Percentiles rank a stretch among this genome's conserved stretches.
Conservation (phyloP, 371 early-diverging fungal species). For the Cokeromyces recurvatus region DNA sequence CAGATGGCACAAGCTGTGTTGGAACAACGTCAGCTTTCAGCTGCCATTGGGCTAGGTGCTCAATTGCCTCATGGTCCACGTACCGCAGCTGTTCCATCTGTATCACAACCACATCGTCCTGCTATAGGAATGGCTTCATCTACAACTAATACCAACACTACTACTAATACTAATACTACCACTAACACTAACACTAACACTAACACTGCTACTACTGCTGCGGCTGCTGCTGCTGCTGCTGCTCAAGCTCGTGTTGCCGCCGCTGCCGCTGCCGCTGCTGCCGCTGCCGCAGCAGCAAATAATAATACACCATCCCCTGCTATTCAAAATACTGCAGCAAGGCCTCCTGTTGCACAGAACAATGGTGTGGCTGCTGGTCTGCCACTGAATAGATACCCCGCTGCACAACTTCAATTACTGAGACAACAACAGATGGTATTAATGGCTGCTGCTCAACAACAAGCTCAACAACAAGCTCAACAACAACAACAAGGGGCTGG, state of each 20-base stretch:
- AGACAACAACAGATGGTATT: conserved; percentile 47
- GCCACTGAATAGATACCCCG: conserved; percentile 38
- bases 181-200: not conserved
- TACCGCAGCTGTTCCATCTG: conserved; percentile 12
- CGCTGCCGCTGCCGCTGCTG: conserved; percentile 7
- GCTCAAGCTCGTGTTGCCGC: conserved; percentile 15
- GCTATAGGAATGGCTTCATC: too few relatives aligned
- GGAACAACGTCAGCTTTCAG: conserved; percentile 65
- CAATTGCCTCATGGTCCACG: conserved; percentile 3
- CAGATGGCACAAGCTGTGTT: conserved; percentile 63
- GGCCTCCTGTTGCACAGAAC: too few relatives aligned
- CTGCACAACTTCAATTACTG: conserved; percentile 45
- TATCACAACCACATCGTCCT: not conserved
- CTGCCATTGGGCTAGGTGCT: conserved; percentile 25
- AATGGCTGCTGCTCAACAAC: conserved; percentile 29
- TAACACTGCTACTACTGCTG: not conserved
- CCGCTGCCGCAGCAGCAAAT: conserved; percentile 20
- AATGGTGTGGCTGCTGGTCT: conserved; percentile 18
- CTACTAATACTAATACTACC: conserved; percentile 1
- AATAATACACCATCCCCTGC: conserved; percentile 25
- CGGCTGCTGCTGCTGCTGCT: conserved; percentile 5
- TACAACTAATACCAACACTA: too few relatives aligned
- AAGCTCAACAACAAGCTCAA: conserved; percentile 16
- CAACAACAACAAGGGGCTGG: conserved; percentile 20
- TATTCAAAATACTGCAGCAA: conserved; percentile 4